Conservation (phyloP, 2,329 filamentous ascomycete species). For the Ramichloridium luteum region DNA sequence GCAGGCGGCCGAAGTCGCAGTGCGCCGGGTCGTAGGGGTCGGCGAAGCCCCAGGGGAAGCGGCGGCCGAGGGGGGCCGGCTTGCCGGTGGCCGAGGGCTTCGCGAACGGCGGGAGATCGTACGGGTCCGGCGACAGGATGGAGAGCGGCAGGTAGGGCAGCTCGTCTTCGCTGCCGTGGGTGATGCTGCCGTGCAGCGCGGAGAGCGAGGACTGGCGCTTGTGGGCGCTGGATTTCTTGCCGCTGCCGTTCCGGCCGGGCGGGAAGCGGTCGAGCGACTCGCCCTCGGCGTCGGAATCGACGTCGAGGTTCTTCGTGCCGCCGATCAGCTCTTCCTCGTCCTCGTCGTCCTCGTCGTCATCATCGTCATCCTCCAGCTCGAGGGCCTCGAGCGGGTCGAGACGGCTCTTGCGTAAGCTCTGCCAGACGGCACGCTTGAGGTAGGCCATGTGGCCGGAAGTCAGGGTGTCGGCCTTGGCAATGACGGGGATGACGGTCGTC, state of each 20-base stretch:
- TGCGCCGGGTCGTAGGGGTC: constrained; percentile 84
- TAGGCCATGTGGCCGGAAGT: constrained; percentile 90
- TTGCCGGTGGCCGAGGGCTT: constrained; percentile 8
- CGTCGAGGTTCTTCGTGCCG: constrained; percentile 34
- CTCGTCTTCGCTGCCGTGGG: constrained; percentile 30
- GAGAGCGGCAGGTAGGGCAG: constrained; percentile 72
- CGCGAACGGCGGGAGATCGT: constrained; percentile 54
- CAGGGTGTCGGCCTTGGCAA: constrained; percentile 92
- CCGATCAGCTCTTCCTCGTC: too few relatives aligned
- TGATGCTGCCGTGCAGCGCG: constrained; percentile 18
- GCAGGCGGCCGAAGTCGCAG: constrained; percentile 84
- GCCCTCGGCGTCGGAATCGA: constrained; percentile 39
- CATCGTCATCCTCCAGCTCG: constrained; percentile 64
- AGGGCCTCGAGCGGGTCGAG: constrained; percentile 82
- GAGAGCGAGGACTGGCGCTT: constrained; percentile 28
- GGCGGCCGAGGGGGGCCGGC: constrained; percentile 63
- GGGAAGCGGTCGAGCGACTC: constrained; percentile 16
- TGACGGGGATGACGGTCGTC: constrained; percentile 88
- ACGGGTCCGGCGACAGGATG: constrained; percentile 85
- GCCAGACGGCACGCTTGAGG: constrained; percentile 82
- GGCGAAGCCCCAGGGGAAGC: constrained; percentile 94
- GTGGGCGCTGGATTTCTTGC: constrained; percentile 20
- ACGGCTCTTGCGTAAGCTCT: constrained; percentile 71
- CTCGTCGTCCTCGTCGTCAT: constrained; percentile 36
- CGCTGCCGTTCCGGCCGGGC: constrained; percentile 11